Evolutionary conservation across 2,329 filamentous ascomycete genomes (phyloP).

Genomic region (Monosporascus sp.): DNA sequence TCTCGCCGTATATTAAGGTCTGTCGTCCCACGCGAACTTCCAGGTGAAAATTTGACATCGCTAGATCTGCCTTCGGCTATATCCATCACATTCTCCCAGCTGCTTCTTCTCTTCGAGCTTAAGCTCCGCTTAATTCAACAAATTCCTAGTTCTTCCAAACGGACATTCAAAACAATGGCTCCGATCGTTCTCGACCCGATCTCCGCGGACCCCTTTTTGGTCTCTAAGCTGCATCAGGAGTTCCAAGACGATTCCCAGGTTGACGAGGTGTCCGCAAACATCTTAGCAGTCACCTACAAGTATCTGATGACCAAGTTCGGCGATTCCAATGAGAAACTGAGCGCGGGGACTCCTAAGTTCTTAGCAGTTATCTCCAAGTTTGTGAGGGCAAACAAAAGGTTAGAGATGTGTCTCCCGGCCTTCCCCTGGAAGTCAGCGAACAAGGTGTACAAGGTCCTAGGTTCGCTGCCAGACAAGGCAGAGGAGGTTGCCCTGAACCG

Average conservation of each 20-base stretch:
- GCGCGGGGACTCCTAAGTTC: neutral
- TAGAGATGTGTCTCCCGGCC: conserved; percentile 37
- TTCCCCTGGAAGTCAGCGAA: conserved; percentile 59
- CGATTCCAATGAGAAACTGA: neutral
- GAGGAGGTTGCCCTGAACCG: conserved; percentile 46
- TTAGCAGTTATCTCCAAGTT: neutral
- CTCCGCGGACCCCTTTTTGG: neutral
- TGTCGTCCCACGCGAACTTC: no score
- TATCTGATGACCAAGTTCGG: neutral
- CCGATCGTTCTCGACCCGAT: neutral
- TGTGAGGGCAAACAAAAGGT: neutral
- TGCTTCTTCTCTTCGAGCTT: no score
- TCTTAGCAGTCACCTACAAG: neutral
- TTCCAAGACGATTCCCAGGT: neutral
- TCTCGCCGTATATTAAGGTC: no score
- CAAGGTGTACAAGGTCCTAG: conserved; percentile 44
- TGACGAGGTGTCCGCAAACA: neutral
- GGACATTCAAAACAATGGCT: neutral
- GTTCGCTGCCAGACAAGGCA: conserved; percentile 45
- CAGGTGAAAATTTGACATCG: no score
- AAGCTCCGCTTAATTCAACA: no score
- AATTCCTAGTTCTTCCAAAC: no score
- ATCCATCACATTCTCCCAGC: no score
- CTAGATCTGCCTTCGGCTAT: no score
- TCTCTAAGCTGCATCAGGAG: neutral